Percentiles rank a stretch among this genome's conserved stretches.
phyloP scores from a whole-genome alignment of 2,329 filamentous ascomycete species.

The Hypoxylon sp. region DNA sequence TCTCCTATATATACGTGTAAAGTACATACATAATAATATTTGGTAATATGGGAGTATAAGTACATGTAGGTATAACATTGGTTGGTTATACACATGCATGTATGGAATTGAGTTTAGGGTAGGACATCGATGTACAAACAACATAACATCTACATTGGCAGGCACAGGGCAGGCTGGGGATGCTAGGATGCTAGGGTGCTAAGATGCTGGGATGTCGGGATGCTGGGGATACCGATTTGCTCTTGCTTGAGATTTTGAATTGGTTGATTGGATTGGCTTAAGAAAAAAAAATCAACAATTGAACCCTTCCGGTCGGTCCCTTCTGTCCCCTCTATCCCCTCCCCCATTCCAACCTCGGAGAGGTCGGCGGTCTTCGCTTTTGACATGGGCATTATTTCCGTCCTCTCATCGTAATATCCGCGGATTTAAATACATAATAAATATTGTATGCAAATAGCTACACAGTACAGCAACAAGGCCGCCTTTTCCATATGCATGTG shows the following conservation, averaged over 20 bases:
- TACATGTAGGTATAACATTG: background rate
- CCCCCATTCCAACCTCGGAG: conserved; percentile 22
- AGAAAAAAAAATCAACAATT: conserved; percentile 16
- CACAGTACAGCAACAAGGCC: conserved; percentile 6
- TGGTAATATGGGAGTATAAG: too few species aligned
- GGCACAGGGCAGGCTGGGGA: background rate
- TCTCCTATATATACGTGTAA: too few species aligned
- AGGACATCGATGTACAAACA: background rate
- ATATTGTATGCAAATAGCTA: background rate
- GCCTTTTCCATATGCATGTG: conserved; percentile 7
- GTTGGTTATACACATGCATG: background rate
- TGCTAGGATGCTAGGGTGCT: too few species aligned
- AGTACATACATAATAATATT: too few species aligned
- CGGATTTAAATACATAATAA: too few species aligned
- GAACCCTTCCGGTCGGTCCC: conserved; percentile 29
- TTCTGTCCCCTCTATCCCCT: background rate
- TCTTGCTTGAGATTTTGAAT: conserved; percentile 9
- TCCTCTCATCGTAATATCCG: conserved; percentile 4
- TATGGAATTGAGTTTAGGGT: background rate
- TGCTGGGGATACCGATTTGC: background rate
- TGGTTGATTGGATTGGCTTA: conserved; percentile 25
- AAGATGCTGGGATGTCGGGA: too few species aligned
- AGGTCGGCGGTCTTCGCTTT: conserved; percentile 36
- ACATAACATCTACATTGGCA: background rate
- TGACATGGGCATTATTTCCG: conserved; percentile 31